A percentile compares a stretch with the other conserved stretches of the same genome.
Conservation (phyloP, 148 eudicot genomes). For the Bassia scoparia region DNA sequence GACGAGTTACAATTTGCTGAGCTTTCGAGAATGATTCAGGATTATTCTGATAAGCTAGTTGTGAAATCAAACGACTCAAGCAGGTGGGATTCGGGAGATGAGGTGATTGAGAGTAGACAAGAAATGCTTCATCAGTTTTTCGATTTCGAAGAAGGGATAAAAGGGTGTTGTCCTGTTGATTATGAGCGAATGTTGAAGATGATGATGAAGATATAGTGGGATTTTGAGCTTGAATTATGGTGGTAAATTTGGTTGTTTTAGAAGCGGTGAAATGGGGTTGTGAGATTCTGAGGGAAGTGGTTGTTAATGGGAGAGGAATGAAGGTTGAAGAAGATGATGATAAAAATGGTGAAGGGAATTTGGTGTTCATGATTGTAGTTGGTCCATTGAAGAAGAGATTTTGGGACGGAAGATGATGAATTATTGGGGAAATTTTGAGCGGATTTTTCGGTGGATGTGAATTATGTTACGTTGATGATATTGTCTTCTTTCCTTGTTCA, state of each 20-base stretch:
- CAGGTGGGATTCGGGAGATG: conserved; percentile 69
- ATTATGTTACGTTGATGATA: conserved; percentile 27
- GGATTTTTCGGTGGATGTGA: conserved; percentile 28
- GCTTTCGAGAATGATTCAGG: conserved; percentile 53
- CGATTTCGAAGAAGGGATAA: conserved; percentile 66
- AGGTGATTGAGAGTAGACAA: conserved; percentile 43
- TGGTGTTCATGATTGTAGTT: conserved; percentile 41
- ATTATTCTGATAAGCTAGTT: conserved; percentile 72
- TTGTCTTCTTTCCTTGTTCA: not conserved
- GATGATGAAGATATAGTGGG: not conserved
- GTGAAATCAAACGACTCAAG: conserved; percentile 78
- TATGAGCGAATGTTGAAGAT: not conserved
- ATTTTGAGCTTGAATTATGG: not conserved
- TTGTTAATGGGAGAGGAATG: conserved; percentile 22
- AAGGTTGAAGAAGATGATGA: conserved; percentile 19
- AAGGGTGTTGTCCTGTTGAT: conserved; percentile 44
- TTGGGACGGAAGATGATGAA: not conserved
- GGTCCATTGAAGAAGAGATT: conserved; percentile 32
- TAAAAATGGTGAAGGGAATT: conserved; percentile 4
- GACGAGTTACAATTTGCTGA: conserved; percentile 76
- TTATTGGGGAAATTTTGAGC: conserved; percentile 3
- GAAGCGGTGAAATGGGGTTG: conserved; percentile 29
- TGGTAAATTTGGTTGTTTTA: conserved; percentile 12
- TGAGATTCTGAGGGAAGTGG: conserved; percentile 22
- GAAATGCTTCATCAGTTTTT: conserved; percentile 84